phyloP scores from a whole-genome alignment of 192 early-diverging fungal genomes.

The Jimgerdemannia lactiflua region DNA sequence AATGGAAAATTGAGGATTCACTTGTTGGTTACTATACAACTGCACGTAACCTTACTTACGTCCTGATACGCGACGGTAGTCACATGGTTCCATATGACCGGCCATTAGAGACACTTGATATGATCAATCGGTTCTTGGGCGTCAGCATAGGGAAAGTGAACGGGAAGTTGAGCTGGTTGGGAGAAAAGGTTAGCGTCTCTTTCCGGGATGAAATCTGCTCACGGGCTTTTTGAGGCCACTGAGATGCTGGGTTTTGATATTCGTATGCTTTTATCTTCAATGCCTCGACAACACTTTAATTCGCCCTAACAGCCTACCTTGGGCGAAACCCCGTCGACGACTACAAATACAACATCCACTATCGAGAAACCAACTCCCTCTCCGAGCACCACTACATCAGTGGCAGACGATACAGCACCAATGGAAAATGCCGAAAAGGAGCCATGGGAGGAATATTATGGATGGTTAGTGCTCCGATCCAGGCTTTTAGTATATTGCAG shows the following conservation, averaged over 20 bases:
- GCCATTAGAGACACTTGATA: conserved; percentile 72
- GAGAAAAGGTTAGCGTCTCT: not conserved
- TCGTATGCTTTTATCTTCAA: too few relatives aligned
- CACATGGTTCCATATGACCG: conserved; percentile 93
- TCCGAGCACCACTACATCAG: too few relatives aligned
- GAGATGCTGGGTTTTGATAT: too few relatives aligned
- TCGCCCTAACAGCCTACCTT: too few relatives aligned
- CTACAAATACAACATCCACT: too few relatives aligned
- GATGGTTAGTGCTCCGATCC: not conserved
- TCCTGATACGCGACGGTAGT: conserved; percentile 80
- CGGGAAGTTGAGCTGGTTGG: conserved; percentile 18
- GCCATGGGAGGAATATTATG: conserved; percentile 5
- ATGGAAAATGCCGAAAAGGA: not conserved
- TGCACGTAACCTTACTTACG: conserved; percentile 70
- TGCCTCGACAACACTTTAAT: too few relatives aligned
- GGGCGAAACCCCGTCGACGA: too few relatives aligned
- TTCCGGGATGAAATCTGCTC: too few relatives aligned
- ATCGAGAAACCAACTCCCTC: too few relatives aligned
- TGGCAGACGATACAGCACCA: not conserved
- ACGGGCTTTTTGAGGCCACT: too few relatives aligned
- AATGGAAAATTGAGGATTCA: conserved; percentile 49
- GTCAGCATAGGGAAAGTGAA: conserved; percentile 24
- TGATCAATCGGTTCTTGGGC: conserved; percentile 86
- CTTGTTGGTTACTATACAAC: conserved; percentile 38
- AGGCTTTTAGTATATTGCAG: not conserved